Base-by-base conservation (phyloP, 1,139 yeast species). In the Groenewaldozyma sp. region DNA sequence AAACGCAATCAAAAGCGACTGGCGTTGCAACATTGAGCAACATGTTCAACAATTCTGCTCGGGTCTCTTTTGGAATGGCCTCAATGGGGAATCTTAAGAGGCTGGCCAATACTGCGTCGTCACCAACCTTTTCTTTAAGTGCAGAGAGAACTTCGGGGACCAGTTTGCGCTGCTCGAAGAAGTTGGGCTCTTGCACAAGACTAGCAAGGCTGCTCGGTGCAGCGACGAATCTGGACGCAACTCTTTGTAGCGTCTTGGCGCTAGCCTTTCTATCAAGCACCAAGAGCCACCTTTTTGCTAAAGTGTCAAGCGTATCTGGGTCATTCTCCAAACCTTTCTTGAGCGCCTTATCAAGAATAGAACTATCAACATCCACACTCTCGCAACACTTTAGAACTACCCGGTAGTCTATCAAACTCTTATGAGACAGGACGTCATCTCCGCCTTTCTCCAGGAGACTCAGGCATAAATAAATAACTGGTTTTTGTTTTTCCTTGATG, bases 271-370 rank as follows among this genome's bases (percentile, higher is more conserved):
- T 35, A 31, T 51, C 45, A 10, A 49, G 51, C 19, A 55, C 28
- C 5, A 50, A 24, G n/a, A 55, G 38, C 59, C 59, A 55, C 36
- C 59, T 42, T 6, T 45, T 38, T 9, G 54, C 42, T 9, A 55
- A 42, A 17, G 32, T 31, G 7, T 43, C 32, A 3, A 55, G 38
- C 20, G 40, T 41, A 16, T 20, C 19, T 3, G 45, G 40, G 4
- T 37, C 33, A 29, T 29, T 29, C 7, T 29, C 17, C 9, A 29
- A 21, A 13, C 21, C 33, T 21, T 29, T 29, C 7, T 18, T 29
- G 13, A 29, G 5, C 9, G 11, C 13, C 11, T n/a, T 14, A 14
- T n/a, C 22, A 16, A 18, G 22, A 10, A 13, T 18, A n/a, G n/a
- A 5, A 5, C 11, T 10, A 29, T 29, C 33, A 9, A 29, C 10